Conservation (phyloP, 257 asterid species). For the Solanum boliviense region DNA sequence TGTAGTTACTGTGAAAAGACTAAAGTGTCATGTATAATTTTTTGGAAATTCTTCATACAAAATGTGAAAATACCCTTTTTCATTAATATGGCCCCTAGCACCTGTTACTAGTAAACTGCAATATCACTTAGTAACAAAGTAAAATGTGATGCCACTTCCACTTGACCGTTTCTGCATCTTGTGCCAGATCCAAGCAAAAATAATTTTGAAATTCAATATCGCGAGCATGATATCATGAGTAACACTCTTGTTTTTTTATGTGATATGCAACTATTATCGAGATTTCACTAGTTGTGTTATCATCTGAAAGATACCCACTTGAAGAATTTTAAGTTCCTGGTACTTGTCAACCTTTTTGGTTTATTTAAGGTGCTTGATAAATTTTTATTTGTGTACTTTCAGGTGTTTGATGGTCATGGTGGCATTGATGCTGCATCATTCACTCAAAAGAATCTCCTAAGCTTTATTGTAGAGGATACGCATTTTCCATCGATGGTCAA, state of each 20-base stretch:
- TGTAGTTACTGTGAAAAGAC: not conserved
- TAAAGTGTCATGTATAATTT: not conserved
- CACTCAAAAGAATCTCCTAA: slow-evolving; percentile 51
- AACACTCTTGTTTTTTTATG: not conserved
- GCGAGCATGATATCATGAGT: not conserved
- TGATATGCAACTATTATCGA: not conserved
- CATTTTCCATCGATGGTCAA: slow-evolving; percentile 49
- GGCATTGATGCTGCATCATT: slow-evolving; percentile 80
- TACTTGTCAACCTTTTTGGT: not conserved
- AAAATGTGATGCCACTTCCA: not conserved
- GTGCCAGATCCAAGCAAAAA: not conserved
- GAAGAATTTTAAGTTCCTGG: not conserved
- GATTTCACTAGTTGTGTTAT: not conserved
- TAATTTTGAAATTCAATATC: not conserved
- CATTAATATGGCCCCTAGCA: not conserved
- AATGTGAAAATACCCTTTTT: not conserved
- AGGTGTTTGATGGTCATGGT: slow-evolving; percentile 88
- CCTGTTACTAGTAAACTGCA: not conserved
- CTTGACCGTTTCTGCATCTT: not conserved
- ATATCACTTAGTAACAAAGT: not conserved
- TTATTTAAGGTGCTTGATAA: not conserved
- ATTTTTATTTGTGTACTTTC: slow-evolving; percentile 5
- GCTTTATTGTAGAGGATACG: slow-evolving; percentile 52
- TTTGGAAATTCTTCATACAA: not conserved
- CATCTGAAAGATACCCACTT: not conserved